Evolutionary conservation across 2,329 filamentous ascomycete species (phyloP).

Genomic region (Ilyonectria robusta): DNA sequence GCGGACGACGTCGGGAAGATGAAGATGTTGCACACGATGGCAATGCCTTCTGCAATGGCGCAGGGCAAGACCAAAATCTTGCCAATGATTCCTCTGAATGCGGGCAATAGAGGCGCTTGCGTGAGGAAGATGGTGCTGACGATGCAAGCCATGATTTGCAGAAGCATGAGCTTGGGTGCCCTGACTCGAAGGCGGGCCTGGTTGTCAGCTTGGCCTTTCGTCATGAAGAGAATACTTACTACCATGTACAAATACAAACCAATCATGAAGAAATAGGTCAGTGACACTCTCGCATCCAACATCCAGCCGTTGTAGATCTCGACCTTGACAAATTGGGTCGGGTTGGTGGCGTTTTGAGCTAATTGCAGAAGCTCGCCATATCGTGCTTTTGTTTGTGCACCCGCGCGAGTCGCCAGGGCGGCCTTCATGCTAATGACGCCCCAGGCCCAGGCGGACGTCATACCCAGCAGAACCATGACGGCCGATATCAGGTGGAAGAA

Average conservation of each 20-base stretch:
- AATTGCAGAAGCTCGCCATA: conserved; percentile 26
- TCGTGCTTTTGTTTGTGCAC: conserved; percentile 30
- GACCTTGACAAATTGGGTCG: conserved; percentile 28
- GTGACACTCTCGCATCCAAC: conserved; percentile 32
- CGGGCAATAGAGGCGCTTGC: conserved; percentile 58
- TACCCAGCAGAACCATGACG: conserved; percentile 31
- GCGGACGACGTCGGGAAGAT: conserved; percentile 67
- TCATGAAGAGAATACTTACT: neutral
- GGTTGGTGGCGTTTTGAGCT: conserved; percentile 38
- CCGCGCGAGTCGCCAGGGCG: conserved; percentile 36
- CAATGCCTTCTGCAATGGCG: conserved; percentile 61
- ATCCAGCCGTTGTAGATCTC: conserved; percentile 36
- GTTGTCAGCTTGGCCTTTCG: neutral
- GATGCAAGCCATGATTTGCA: conserved; percentile 63
- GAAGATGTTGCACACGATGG: conserved; percentile 59
- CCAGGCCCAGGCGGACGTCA: conserved; percentile 37
- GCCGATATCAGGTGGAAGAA: conserved; percentile 40
- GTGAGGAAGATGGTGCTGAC: conserved; percentile 62
- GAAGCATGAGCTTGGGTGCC: conserved; percentile 61
- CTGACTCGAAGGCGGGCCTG: conserved; percentile 58
- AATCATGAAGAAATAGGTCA: conserved; percentile 42
- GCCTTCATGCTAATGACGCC: conserved; percentile 39
- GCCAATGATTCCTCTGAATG: conserved; percentile 56
- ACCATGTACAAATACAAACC: conserved; percentile 35
- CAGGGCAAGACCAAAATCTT: conserved; percentile 50